Evolutionary conservation across 495 filamentous ascomycete genomes (phyloP), one percentile per base, ranked within the genome.

Genomic region (Xylaria palmicola): DNA sequence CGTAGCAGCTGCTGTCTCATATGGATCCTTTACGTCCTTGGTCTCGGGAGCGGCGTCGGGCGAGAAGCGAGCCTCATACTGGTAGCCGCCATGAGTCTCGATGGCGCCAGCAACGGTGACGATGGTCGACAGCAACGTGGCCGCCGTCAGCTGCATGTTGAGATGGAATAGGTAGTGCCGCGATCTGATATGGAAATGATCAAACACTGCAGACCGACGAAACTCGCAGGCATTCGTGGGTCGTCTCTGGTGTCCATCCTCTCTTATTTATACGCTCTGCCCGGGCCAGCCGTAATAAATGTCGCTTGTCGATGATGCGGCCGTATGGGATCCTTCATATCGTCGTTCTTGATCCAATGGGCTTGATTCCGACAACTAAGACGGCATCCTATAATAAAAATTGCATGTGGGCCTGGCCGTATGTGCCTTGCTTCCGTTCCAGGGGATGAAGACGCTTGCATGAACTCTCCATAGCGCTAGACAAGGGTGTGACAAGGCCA

Each of bases 61-160:
- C 8, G 29, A 30, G 60, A 63, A 59, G 9, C 60, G 60, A 29
- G 53, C 45, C 32, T 63, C 60, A 20, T 30, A 63, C 26, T 57
- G 40, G 10, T 56, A 49, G 17, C 60, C 60, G 29, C 60, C 45
- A 17, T 63, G 60, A 12, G 44, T 58, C 20, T 63, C 60, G 22
- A 50, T 40, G 8, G 53, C 54, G 8, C 27, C 36, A 5, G 44
- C 20, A 32, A 57, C 17, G 40, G 54, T 17, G 17, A 47, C n/a
- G 40, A 57, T 32, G 12, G 54, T 40, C 24, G 54, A 29, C 1
- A 29, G 39, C 26, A 44, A 32, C 27, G 27, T 27, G 54, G 47
- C 2, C n/a, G 40, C 47, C 20, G 9, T 57, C 40, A 57, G 15
- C n/a, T 57, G 54, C 54, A 57, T 57, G 4, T 13, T 36, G 39